Evolutionary conservation across 768 basidiomycete genomes (phyloP), one percentile per base, ranked within the genome.

Genomic region (Pisolithus marmoratus): DNA sequence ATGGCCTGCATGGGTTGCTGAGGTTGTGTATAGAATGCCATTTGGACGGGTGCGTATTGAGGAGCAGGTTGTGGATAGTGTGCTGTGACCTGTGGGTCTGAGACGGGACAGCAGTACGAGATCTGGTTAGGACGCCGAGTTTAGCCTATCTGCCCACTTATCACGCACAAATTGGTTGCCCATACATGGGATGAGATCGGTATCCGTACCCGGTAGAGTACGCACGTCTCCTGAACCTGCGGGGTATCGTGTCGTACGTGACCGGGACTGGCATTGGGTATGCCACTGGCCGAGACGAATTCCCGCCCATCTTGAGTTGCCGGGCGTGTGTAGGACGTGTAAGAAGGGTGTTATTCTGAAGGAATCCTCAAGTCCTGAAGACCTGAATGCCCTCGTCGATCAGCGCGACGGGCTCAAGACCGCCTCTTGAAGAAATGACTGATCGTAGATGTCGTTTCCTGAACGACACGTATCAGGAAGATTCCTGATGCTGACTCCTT

Each of bases 31-130:
- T 59, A 12, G 40, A 63, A 38, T 5, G 53, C 52, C 57, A 67
- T 58, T 47, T 56, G 59, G 9, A 68, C 53, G 2, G 65, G 67
- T 1, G 65, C 58, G 50, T 66, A 67, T 9, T 69, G 68, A 5
- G 58, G 31, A 31, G 24, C 15, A 5, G 43, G 43, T 27, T 57
- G 50, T 24, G 67, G 63, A 56, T 51, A 68, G 0, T 50, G 38
- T 0, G 65, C 23, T 50, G 49, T 59, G 41, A 53, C 49, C 46
- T 66, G 64, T 9, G 55, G 61, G 52, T 68, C 66, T 67, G 48
- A n/a, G 37, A n/a, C 19, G 38, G 23, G 23, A 15, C 24, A 17
- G 17, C 7, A 29, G 37, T 36, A 41, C 38, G 19, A 44, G 37
- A 49, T 17, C 14, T 24, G 22, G 50, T 67, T 48, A 67, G 54